Conservation (phyloP, 352 stramenopile species). For the Phytophthora cactorum region DNA sequence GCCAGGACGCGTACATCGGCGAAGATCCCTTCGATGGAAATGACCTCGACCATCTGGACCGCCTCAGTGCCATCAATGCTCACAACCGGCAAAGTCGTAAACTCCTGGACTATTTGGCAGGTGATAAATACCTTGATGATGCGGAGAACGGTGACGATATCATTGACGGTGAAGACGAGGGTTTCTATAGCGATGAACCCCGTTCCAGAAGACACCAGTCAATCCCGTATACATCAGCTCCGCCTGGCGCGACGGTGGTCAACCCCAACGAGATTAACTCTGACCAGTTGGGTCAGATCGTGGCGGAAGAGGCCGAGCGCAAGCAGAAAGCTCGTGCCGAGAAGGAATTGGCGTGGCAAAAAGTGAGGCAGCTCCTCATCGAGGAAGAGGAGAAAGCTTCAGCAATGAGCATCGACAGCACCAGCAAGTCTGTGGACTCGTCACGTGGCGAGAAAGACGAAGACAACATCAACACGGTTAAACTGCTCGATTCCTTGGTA, state of each 20-base stretch:
- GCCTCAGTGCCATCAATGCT: no score
- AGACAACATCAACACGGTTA: conserved; percentile 44
- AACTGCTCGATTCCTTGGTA: conserved; percentile 46
- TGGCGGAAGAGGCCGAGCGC: conserved; percentile 45
- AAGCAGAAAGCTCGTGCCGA: conserved; percentile 53
- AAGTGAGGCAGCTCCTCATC: conserved; percentile 46
- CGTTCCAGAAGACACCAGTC: conserved; percentile 38
- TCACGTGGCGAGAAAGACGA: conserved; percentile 33
- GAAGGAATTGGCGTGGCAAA: conserved; percentile 48
- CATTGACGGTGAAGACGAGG: conserved; percentile 21
- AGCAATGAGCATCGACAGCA: conserved; percentile 8
- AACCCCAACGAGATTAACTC: conserved; percentile 52
- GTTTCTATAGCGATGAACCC: conserved; percentile 5
- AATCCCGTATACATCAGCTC: conserved; percentile 27
- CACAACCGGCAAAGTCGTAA: conserved; percentile 41
- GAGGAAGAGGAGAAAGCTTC: conserved; percentile 41
- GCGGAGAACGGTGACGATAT: conserved; percentile 30
- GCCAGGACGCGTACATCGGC: conserved; percentile 42
- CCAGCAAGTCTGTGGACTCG: conserved; percentile 48
- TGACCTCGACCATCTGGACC: not conserved
- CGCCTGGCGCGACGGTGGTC: conserved; percentile 46
- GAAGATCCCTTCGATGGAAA: conserved; percentile 48
- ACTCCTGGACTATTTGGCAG: conserved; percentile 64
- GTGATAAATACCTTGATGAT: conserved; percentile 50
- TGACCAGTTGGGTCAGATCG: conserved; percentile 41